phyloP scores from a whole-genome alignment of 2,329 filamentous ascomycete species.

The Pyricularia sp. region DNA sequence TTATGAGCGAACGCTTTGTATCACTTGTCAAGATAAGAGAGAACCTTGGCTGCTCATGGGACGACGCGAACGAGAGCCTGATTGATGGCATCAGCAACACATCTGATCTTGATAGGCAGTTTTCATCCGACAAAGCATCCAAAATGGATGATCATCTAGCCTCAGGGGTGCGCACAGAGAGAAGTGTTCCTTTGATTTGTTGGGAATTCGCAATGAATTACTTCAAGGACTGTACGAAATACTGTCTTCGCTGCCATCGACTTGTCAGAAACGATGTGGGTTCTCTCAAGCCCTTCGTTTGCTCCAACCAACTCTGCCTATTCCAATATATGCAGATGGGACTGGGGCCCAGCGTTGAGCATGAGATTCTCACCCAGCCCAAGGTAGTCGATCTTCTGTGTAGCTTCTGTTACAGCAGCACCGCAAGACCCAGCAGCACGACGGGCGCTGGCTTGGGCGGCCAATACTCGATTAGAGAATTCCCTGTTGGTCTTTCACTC shows the following conservation, averaged over 20 bases:
- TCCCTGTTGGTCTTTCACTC: constrained; percentile 32
- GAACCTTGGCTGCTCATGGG: constrained; percentile 49
- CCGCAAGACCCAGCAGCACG: constrained; percentile 17
- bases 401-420: constrained; percentile 66
- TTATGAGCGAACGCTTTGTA: constrained; percentile 58
- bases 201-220: constrained; percentile 74
- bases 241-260: constrained; percentile 77
- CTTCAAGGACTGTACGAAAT: constrained; percentile 72
- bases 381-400: constrained; percentile 77
- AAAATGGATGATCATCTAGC: constrained; percentile 17
- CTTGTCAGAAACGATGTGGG: constrained; percentile 56
- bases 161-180: constrained; percentile 11
- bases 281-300: constrained; percentile 71
- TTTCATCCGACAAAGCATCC: neutral
- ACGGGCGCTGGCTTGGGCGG: constrained; percentile 5
- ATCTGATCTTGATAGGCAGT: neutral
- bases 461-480: constrained; percentile 26
- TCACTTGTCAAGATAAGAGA: constrained; percentile 51
- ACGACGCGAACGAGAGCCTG: constrained; percentile 45
- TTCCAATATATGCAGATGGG: constrained; percentile 86
- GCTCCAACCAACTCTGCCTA: constrained; percentile 63
- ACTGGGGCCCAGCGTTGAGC: constrained; percentile 75
- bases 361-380: constrained; percentile 71
- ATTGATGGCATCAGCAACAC: neutral
- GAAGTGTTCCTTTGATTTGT: constrained; percentile 44